Base-by-base conservation (phyloP, 208 protist species). In the Strigomonas galati region DNA sequence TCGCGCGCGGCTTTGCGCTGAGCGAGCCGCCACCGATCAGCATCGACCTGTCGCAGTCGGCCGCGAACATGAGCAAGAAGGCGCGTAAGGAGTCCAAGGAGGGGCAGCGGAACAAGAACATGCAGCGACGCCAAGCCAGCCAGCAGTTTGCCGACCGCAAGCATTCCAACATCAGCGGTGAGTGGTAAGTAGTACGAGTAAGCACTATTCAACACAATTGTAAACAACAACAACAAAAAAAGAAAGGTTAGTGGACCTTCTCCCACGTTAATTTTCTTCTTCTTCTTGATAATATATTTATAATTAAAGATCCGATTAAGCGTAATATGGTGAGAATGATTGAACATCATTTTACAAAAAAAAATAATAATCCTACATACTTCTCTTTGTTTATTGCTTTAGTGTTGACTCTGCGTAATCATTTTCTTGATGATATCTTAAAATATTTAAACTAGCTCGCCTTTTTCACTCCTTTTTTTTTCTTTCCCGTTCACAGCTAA, bases 1-100 rank as follows among this genome's bases (percentile, higher is more conserved):
- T 99, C 37, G 96, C 97, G 32, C 84, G 86, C 46, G 91, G 89
- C 19, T 98, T 98, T 65, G 94, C 88, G 6, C 74, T 98, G 52
- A 86, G 71, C 62, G 91, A 95, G 64, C 87, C 95, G 10, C 95
- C 95, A 32, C 87, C 89, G 61, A 82, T 97, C 40, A 87, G 96
- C 69, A 83, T 98, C 37, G 89, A 95, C 65, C 84, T 97, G 17
- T 95, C 92, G 24, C 87, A 97, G 71, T 94, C 88, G 15, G 91
- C 91, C 9, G 91, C 91, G 31, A 81, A 94, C 68, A 87, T 94
- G 85, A 94, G 72, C 62, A 96, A 93, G 73, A 96, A 94, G 77
- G 73, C 82, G 55, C 74, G 91, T 3, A 82, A 78, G 43, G 88
- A 96, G 69, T 62, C 40, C 23, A 84, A 85, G 66, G 77, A 75